A percentile compares a stretch with the other conserved stretches of the same genome.
These are phyloP conservation scores for Crinitomyces ghanaensis DNA, from an alignment of 805 yeast genomes.

Conservation along the genomic window DNA sequence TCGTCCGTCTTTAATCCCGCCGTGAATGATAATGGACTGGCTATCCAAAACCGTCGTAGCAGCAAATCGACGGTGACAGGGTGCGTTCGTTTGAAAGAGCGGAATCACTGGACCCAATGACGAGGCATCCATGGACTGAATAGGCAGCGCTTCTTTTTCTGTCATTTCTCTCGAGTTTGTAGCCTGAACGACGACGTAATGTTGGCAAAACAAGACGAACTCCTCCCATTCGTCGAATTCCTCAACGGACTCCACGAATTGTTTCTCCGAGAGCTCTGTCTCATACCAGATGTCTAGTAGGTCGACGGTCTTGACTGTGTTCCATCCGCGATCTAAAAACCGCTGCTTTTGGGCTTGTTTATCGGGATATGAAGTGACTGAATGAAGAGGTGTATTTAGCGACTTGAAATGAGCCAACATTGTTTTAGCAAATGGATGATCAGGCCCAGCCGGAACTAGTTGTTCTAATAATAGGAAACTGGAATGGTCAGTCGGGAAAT, in stretches of 20 bases:
- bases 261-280: slow-evolving; percentile 43
- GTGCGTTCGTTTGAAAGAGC: too few species aligned
- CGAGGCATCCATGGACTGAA: too few species aligned
- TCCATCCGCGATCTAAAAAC: slow-evolving; percentile 38
- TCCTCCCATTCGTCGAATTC: slow-evolving; percentile 81
- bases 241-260: slow-evolving; percentile 40
- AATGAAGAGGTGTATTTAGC: slow-evolving; percentile 55
- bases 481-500: slow-evolving; percentile 37
- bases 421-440: slow-evolving; percentile 59
- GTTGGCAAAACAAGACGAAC: slow-evolving; percentile 62
- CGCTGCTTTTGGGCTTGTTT: slow-evolving; percentile 38
- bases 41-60: too few species aligned
- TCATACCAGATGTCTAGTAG: slow-evolving; percentile 40
- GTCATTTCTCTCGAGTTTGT: too few species aligned
- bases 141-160: too few species aligned
- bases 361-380: slow-evolving; percentile 48
- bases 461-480: slow-evolving; percentile 65
- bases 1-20: slow-evolving; percentile 26
- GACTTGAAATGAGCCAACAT: slow-evolving; percentile 64
- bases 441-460: slow-evolving; percentile 48
- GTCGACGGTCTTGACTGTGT: slow-evolving; percentile 17
- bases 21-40: slow-evolving; percentile 20
- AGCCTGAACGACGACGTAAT: slow-evolving; percentile 59
- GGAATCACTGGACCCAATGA: too few species aligned
- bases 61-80: too few species aligned